phyloP scores from a whole-genome alignment of 176 grass and related monocot species.

The Eragrostis nindensis region DNA sequence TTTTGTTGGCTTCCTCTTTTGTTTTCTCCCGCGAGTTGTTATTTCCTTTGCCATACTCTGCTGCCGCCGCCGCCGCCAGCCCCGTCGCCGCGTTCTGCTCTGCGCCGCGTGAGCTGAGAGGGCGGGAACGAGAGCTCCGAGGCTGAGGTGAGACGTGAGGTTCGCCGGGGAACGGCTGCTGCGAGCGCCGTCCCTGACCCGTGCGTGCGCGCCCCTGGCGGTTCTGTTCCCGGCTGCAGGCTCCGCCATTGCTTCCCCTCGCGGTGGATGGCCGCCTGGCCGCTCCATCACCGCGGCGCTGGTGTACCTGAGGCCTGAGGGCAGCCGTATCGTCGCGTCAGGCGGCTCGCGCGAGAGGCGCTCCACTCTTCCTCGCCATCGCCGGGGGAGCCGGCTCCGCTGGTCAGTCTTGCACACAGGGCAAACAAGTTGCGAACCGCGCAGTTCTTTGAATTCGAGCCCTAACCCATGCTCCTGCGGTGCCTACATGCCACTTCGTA shows the following conservation, averaged over 20 bases:
- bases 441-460: neutral
- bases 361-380: neutral
- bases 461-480: no score
- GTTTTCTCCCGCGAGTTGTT: conserved; percentile 43
- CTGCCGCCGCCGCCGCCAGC: conserved; percentile 24
- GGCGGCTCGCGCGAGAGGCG: neutral
- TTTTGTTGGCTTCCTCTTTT: conserved; percentile 11
- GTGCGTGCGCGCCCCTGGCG: conserved; percentile 16
- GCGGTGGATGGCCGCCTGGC: neutral
- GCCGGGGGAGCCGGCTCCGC: neutral
- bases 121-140: neutral
- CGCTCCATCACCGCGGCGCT: neutral
- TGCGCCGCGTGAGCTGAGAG: neutral
- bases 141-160: neutral
- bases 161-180: neutral
- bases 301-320: neutral
- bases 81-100: no score
- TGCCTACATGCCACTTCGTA: neutral
- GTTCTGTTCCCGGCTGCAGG: neutral
- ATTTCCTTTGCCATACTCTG: conserved; percentile 4
- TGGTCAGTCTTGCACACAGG: neutral
- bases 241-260: conserved; percentile 20
- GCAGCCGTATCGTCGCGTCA: neutral
- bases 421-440: neutral
- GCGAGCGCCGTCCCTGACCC: neutral